Conservation (phyloP, 1,139 yeast genomes). For the Nakaseomyces glabratus region DNA sequence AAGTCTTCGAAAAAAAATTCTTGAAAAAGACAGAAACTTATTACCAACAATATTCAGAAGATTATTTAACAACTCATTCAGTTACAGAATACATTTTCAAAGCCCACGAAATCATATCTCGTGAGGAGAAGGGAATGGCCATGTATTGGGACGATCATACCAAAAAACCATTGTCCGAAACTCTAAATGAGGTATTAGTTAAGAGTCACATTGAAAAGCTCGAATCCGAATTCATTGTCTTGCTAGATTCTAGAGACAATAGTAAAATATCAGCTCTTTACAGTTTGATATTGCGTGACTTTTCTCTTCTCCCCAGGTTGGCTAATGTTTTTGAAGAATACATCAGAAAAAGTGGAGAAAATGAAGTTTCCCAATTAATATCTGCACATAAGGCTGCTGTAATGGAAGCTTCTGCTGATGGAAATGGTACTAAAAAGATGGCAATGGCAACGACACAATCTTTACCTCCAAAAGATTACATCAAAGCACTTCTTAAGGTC, state of each 20-base stretch:
- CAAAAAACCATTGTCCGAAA: conserved; percentile 63
- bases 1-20: conserved; percentile 69
- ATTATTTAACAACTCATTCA: conserved; percentile 60
- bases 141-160: conserved; percentile 82
- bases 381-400: conserved; percentile 19
- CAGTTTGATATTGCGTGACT: conserved; percentile 52
- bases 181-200: conserved; percentile 68
- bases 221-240: conserved; percentile 63
- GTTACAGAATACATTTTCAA: conserved; percentile 87
- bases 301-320: conserved; percentile 49
- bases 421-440: conserved; percentile 15
- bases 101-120: conserved; percentile 72
- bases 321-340: conserved; percentile 66
- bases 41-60: conserved; percentile 60
- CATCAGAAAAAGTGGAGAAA: conserved; percentile 42
- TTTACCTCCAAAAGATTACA: conserved; percentile 58
- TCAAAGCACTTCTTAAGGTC: conserved; percentile 64
- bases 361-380: conserved; percentile 22
- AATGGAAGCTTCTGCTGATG: conserved; percentile 11
- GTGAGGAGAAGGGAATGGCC: conserved; percentile 71
- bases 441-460: conserved; percentile 15
- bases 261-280: conserved; percentile 77
- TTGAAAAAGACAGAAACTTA: conserved; percentile 65
- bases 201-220: conserved; percentile 69
- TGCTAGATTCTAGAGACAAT: conserved; percentile 68